Evolutionary conservation across 2,329 filamentous ascomycete genomes (phyloP), one percentile per base, ranked within the genome.

Genomic region (Rhynchosporium secalis): DNA sequence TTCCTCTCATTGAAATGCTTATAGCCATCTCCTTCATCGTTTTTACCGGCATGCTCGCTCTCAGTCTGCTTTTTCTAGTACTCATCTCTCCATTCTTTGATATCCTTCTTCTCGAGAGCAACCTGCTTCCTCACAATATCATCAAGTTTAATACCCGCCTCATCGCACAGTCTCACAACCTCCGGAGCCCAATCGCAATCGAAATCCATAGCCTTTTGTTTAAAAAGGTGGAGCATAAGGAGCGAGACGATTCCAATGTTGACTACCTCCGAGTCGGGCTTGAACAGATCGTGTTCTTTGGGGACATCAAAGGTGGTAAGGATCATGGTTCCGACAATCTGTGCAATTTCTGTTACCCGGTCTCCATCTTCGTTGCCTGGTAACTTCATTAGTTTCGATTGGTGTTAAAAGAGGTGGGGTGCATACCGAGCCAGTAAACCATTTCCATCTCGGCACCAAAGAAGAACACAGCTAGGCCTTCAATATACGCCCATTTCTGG

Each of bases 301-400:
- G 84, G 71, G 8, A 83, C 76, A 63, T 83, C 83, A 62, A 83
- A 73, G 40, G 78, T 79, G 55, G 84, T 83, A 72, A 82, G 82
- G 56, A 84, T 72, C 72, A 85, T 85, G 72, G 83, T 79, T 63
- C 84, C 79, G 76, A 83, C 79, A 81, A 85, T 84, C 64, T 82
- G 77, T 9, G 79, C 65, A 10, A 66, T 62, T 15, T 60, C 63
- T n/a, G n/a, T 43, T 2, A 63, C 55, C 3, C 64, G 31, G 0
- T 62, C 36, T 36, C 64, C 58, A 46, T 69, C 63, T 13, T 71
- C 66, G 43, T 64, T 68, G 12, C 43, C 67, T 67, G 29, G 20
- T 6, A 31, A 20, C 20, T 29, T n/a, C 12, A 49, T 61, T 29
- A 62, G 45, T 10, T 15, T 60, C 3, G 3, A 46, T 8, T 3